A percentile compares a stretch with the other conserved stretches of the same genome.
These are phyloP conservation scores for Tieghemiomyces parasiticus DNA, from an alignment of 192 early-diverging fungal genomes.

Conservation along the genomic window DNA sequence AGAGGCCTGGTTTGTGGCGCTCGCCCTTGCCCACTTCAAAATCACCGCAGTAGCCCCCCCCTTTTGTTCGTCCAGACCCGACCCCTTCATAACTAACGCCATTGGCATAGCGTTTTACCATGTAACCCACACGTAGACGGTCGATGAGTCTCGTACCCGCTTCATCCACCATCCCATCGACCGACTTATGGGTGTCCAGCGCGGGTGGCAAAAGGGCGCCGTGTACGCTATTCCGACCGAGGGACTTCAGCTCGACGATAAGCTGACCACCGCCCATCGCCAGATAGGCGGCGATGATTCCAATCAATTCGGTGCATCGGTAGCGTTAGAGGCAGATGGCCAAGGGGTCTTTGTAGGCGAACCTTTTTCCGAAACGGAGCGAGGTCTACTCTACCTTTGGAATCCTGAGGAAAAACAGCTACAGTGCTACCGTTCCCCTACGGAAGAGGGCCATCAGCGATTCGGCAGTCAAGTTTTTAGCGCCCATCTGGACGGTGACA, in stretches of 20 bases:
- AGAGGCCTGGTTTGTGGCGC: too few relatives aligned
- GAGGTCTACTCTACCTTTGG: not conserved
- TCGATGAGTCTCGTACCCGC: not conserved
- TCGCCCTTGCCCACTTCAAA: too few relatives aligned
- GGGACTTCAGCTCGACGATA: not conserved
- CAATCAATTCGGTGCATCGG: not conserved
- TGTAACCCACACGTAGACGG: not conserved
- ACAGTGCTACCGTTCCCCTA: not conserved
- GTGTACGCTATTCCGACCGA: not conserved
- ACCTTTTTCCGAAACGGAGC: not conserved
- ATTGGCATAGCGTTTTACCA: too few relatives aligned
- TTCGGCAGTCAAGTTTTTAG: not conserved
- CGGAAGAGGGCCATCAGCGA: not conserved
- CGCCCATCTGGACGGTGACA: not conserved
- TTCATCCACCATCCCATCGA: not conserved
- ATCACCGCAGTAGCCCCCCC: too few relatives aligned
- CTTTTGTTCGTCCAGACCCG: too few relatives aligned
- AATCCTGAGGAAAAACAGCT: not conserved
- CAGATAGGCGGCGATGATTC: not conserved
- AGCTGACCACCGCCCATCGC: not conserved
- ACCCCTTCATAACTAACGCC: too few relatives aligned
- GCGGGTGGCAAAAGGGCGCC: slow-evolving; percentile 4
- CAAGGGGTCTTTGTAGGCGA: not conserved
- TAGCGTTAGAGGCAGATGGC: not conserved
- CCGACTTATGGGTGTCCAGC: not conserved